These are phyloP conservation scores for Aphanocladium album DNA, from an alignment of 2,329 filamentous ascomycete genomes.

Conservation along the genomic window DNA sequence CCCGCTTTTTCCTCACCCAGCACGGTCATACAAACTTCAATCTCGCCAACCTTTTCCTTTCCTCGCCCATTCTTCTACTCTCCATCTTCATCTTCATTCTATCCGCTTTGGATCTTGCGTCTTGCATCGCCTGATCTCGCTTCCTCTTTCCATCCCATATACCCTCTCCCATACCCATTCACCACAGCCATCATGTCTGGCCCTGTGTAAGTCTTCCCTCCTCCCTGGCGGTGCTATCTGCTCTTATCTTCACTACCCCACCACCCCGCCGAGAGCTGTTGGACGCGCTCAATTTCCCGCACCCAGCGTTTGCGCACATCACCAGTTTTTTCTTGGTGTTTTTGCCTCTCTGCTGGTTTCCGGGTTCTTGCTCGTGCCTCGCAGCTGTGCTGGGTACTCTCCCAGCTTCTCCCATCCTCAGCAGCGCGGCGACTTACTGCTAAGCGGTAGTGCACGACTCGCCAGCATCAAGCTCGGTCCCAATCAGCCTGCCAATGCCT, in stretches of 20 bases:
- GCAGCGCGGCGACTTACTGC: constrained; percentile 12
- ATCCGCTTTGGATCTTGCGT: background rate
- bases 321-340: constrained; percentile 12
- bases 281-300: constrained; percentile 13
- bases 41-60: constrained; percentile 4
- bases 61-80: constrained; percentile 6
- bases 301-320: constrained; percentile 8
- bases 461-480: constrained; percentile 65
- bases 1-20: constrained; percentile 13
- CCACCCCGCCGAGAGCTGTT: constrained; percentile 10
- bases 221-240: constrained; percentile 18
- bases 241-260: constrained; percentile 19
- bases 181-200: constrained; percentile 53
- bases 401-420: background rate
- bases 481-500: constrained; percentile 42
- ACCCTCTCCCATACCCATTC: background rate
- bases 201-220: constrained; percentile 56
- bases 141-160: background rate
- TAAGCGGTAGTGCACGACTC: constrained; percentile 61
- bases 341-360: background rate
- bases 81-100: constrained; percentile 1
- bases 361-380: constrained; percentile 1
- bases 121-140: background rate
- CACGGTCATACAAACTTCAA: constrained; percentile 9
- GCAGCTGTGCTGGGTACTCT: constrained; percentile 20